Conservation (phyloP, 2,329 filamentous ascomycete species). For the Hymenoscyphus repandus region DNA sequence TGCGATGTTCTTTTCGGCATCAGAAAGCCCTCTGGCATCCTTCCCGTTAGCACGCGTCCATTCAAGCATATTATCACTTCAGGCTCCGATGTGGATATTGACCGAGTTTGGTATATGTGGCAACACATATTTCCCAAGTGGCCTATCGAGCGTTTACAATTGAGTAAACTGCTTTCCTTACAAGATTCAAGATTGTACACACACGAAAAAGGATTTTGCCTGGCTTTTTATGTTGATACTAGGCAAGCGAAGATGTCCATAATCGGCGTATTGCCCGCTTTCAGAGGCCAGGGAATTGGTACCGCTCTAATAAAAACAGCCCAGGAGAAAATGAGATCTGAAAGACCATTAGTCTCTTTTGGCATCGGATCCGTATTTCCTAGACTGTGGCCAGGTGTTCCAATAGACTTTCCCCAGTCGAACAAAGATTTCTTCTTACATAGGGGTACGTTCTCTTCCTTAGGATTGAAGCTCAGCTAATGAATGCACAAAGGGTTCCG, state of each 20-base stretch:
- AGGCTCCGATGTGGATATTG: conserved; percentile 26
- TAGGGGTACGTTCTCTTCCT: conserved; percentile 33
- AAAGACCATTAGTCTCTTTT: conserved; percentile 18
- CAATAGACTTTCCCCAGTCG: conserved; percentile 32
- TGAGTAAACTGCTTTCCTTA: conserved; percentile 28
- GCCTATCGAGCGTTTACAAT: conserved; percentile 25
- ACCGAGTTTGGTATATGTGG: conserved; percentile 29
- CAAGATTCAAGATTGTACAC: conserved; percentile 32
- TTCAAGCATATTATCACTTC: conserved; percentile 19
- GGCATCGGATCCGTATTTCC: conserved; percentile 34
- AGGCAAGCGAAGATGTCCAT: conserved; percentile 31
- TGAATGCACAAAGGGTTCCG: conserved; percentile 16
- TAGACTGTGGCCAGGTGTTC: conserved; percentile 42
- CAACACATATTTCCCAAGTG: conserved; percentile 34
- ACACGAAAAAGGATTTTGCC: conserved; percentile 36
- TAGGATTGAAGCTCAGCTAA: conserved; percentile 10
- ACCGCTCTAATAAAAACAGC: conserved; percentile 32
- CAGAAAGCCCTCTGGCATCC: conserved; percentile 26
- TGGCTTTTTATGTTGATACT: conserved; percentile 31
- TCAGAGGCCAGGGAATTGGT: conserved; percentile 36
- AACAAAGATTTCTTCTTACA: conserved; percentile 35
- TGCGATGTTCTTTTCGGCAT: conserved; percentile 36
- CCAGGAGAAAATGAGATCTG: conserved; percentile 22
- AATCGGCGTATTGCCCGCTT: conserved; percentile 33
- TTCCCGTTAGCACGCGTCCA: conserved; percentile 32